These are phyloP conservation scores for Trichoderma oligosporum DNA, from an alignment of 2,329 filamentous ascomycete species.

Conservation along the genomic window DNA sequence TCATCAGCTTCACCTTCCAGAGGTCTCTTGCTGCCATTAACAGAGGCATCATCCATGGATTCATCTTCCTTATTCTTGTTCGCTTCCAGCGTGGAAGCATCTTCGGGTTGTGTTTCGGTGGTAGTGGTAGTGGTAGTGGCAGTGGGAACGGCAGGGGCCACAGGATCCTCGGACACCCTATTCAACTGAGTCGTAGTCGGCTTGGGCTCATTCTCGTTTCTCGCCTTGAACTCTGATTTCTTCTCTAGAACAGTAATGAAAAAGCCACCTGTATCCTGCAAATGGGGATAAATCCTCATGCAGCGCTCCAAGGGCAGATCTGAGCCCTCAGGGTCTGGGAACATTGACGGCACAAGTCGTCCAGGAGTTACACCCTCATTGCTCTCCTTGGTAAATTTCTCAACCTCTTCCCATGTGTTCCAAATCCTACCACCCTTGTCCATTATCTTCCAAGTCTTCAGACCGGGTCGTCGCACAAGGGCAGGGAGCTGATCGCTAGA, in stretches of 20 bases:
- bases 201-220: conserved; percentile 60
- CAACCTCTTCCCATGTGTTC: conserved; percentile 77
- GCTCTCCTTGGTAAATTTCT: conserved; percentile 61
- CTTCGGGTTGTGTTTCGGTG: conserved; percentile 30
- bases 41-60: conserved; percentile 30
- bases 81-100: conserved; percentile 26
- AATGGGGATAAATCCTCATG: conserved; percentile 90
- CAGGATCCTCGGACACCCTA: conserved; percentile 15
- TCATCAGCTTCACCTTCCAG: conserved; percentile 36
- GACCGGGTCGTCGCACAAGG: conserved; percentile 70
- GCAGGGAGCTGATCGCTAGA: conserved; percentile 73
- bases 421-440: conserved; percentile 79
- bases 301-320: conserved; percentile 80
- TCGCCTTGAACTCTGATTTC: conserved; percentile 76
- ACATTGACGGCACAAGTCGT: conserved; percentile 77
- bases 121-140: conserved; percentile 21
- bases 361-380: conserved; percentile 54
- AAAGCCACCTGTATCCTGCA: conserved; percentile 95
- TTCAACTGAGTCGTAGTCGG: conserved; percentile 12
- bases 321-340: conserved; percentile 57
- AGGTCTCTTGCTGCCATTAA: conserved; percentile 35
- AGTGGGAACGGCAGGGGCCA: conserved; percentile 20
- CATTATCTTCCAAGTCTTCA: conserved; percentile 86
- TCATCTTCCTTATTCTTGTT: conserved; percentile 34
- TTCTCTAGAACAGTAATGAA: conserved; percentile 97